Evolutionary conservation across 345 rosid genomes (phyloP), one percentile per base, ranked within the genome.

Genomic region (Heritiera fomes): DNA sequence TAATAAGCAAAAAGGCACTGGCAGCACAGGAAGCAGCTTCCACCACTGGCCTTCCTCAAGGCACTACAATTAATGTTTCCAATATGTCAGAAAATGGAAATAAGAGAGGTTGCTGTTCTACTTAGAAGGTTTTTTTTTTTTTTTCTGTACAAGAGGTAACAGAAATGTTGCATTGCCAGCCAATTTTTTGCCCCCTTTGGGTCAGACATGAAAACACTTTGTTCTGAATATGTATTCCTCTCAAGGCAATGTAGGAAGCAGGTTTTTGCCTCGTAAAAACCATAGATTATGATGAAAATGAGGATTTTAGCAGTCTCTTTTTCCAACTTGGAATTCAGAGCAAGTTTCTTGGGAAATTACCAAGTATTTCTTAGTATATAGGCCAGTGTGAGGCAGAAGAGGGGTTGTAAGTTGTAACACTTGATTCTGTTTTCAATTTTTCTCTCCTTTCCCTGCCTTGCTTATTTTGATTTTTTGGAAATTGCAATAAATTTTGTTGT

Each of bases 1-100:
- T 86, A 30, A 89, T 87, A 3, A 87, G 94, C 84, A 88, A 84
- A 75, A 90, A 90, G 83, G 94, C 92, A 8, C 75, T 90, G 63
- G 91, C 94, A 0, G 90, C 92, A 1, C 90, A 83, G 59, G 92
- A 90, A 75, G 91, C 87, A 14, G 87, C 89, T 13, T 75, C 87
- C 41, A 15, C 75, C 8, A 71, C 88, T 0, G 90, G 90, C 13
- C 78, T 83, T 41, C 91, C 86, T 15, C 93, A 89, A 40, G 94
- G 98, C 53, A 90, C 90, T 5, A 74, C 91, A 0, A 93, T 93
- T 60, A 87, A 93, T 67, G 91, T 92, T 47, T 81, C 83, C 20
- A 89, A 86, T 63, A 60, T 82, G 17, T 85, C 93, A 1, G 87
- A 87, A 45, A 87, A 80, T 13, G 80, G 38, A 81, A 88, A 80